Evolutionary conservation across 192 early-diverging fungal species (phyloP), one percentile per base, ranked within the genome.

Genomic region (Haplosporangium gracile): DNA sequence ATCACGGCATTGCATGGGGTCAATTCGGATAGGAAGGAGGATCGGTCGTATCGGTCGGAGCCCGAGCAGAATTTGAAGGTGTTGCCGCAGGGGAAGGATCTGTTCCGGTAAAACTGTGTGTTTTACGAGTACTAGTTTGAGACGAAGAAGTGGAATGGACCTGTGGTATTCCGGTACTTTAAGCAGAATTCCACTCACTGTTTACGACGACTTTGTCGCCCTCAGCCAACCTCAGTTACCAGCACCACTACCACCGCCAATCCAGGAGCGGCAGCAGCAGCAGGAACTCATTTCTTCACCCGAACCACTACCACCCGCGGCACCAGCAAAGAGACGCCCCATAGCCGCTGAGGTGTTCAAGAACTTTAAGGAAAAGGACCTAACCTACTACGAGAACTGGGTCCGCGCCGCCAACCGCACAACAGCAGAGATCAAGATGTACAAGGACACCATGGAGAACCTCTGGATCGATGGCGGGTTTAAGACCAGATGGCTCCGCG

Each of bases 371-470:
- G 57, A 29, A 26, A 63, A 63, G 57, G 57, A 63, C n/a, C 0
- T 63, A 10, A 26, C 57, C 10, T 63, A 63, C 26, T 63, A 57
- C 24, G 55, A 57, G 1, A 57, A n/a, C 55, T n/a, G 22, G 55
- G 24, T 57, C 55, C 20, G 24, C 22, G 55, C 22, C 24, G 26
- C 57, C n/a, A 63, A 63, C 57, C 0, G 57, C 5, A 63, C 57
- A 32, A 6, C 26, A 63, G 8, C 24, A 29, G 57, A 63, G 57
- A 63, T 63, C 57, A 29, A 63, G n/a, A 63, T 9, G 81, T 55
- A 91, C 93, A 63, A 63, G 26, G n/a, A 63, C 24, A 32, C n/a
- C 9, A 63, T 63, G 57, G 32, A 63, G 26, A n/a, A 63, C 26
- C n/a, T 63, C 10, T 63, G 57, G 57, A 63, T 63, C 11, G 57